Percentiles rank a stretch among this genome's conserved stretches.
Conservation (phyloP, 306 rosid genomes). For the Aeschynomene evenia region DNA sequence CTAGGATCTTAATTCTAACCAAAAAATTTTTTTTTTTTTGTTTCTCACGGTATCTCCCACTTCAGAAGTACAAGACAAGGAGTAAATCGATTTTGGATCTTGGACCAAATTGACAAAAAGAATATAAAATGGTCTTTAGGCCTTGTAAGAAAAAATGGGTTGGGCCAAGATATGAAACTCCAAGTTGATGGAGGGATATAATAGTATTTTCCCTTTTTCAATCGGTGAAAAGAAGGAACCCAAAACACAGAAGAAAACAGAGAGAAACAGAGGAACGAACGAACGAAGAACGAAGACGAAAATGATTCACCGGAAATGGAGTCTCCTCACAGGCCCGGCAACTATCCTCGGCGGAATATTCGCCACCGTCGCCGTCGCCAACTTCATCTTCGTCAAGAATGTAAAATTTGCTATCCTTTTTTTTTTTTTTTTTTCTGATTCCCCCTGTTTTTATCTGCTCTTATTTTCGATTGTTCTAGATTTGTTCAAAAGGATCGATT, state of each 20-base stretch:
- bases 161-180: neutral
- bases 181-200: neutral
- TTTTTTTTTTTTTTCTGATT: no score
- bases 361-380: slow-evolving; percentile 47
- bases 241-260: neutral
- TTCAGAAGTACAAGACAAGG: no score
- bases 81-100: no score
- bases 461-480: neutral
- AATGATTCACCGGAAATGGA: slow-evolving; percentile 95
- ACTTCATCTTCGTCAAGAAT: slow-evolving; percentile 45
- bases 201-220: neutral
- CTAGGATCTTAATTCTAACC: no score
- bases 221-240: neutral
- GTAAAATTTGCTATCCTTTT: slow-evolving; percentile 36
- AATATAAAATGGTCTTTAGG: no score
- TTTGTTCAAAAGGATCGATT: neutral
- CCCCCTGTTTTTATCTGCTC: neutral
- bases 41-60: no score
- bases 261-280: neutral
- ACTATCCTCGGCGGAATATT: slow-evolving; percentile 64
- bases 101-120: no score
- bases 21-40: no score
- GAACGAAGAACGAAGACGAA: neutral
- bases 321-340: slow-evolving; percentile 69
- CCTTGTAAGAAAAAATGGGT: neutral